Conservation (phyloP, 495 filamentous ascomycete genomes). For the Podospora fimiseda region DNA sequence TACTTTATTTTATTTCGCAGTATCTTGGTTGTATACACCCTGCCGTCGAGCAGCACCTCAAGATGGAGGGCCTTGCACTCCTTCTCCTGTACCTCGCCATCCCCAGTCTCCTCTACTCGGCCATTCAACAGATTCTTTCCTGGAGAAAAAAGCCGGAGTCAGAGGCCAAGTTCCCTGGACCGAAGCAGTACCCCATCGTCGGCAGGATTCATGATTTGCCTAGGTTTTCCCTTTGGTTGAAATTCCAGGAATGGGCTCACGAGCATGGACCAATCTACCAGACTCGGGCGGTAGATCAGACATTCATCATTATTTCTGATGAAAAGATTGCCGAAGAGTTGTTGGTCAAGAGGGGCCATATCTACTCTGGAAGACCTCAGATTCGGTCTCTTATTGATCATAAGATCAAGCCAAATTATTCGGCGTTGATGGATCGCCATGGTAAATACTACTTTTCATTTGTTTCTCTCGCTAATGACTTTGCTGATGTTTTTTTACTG, state of each 20-base stretch:
- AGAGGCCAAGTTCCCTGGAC: constrained; percentile 34
- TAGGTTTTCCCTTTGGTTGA: constrained; percentile 45
- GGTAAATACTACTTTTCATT: constrained; percentile 28
- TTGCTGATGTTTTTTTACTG: not conserved
- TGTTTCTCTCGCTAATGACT: not conserved
- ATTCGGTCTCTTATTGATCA: constrained; percentile 42
- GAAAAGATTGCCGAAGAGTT: constrained; percentile 52
- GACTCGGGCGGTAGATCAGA: constrained; percentile 41
- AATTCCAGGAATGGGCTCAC: constrained; percentile 53
- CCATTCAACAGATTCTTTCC: constrained; percentile 32
- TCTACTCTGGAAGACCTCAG: constrained; percentile 47
- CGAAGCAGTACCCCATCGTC: constrained; percentile 41
- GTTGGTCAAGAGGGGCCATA: constrained; percentile 46
- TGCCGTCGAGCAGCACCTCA: not conserved
- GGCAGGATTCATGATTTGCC: constrained; percentile 47
- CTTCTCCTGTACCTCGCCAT: constrained; percentile 40
- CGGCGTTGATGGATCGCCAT: constrained; percentile 44
- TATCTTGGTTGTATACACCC: not conserved
- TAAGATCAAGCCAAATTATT: constrained; percentile 41
- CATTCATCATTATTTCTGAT: constrained; percentile 49
- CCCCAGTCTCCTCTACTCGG: constrained; percentile 38
- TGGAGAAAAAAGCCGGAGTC: constrained; percentile 26
- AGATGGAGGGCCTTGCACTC: constrained; percentile 27
- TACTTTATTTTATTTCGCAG: too few relatives aligned
- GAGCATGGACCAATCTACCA: constrained; percentile 51